Base-by-base conservation (phyloP, 257 asterid genomes). In the Fraxinus americana region DNA sequence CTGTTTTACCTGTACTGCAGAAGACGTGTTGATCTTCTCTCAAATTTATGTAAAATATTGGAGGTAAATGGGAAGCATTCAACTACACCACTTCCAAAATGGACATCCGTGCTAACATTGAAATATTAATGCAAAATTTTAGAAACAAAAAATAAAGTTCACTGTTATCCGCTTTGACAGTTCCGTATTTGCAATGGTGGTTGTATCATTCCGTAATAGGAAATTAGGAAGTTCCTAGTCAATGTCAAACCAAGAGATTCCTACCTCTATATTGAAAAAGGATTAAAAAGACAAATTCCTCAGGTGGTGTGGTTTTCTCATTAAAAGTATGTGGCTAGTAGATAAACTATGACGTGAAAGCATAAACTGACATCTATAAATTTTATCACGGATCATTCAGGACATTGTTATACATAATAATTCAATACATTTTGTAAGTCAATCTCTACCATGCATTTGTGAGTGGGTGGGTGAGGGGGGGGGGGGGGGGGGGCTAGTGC, bases 401-500 rank as follows among this genome's bases (percentile, higher is more conserved):
- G 34, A 52, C 5, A 83, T 61, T 35, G 27, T 27, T 48, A 32
- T 48, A 67, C 50, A 41, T 41, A 41, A 21, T 74, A 9, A 72
- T 34, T 70, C 45, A 66, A 29, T 66, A 63, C 35, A 9, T 63
- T 11, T 19, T 10, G 17, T 25, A 63, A 21, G 68, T 63, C 68
- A 63, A 63, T 63, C 19, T 7, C 35, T 39, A 59, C 71, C 41
- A 43, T 68, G 73, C 17, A 80, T 48, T 48, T 10, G 13, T 3
- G 14, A n/a, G n/a, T n/a, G n/a, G n/a, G n/a, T n/a, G n/a, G n/a
- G n/a, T n/a, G n/a, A n/a, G n/a, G n/a, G n/a, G n/a, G n/a, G n/a
- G n/a, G n/a, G 23, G 79, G 52, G 63, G 35, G n/a, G 34, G 21
- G 77, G 57, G 70, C 75, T 75, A 54, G 73, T 21, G 54, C 35